A percentile compares a stretch with the other conserved stretches of the same genome.
phyloP scores from a whole-genome alignment of 345 rosid species.

The Arabis alpina region DNA sequence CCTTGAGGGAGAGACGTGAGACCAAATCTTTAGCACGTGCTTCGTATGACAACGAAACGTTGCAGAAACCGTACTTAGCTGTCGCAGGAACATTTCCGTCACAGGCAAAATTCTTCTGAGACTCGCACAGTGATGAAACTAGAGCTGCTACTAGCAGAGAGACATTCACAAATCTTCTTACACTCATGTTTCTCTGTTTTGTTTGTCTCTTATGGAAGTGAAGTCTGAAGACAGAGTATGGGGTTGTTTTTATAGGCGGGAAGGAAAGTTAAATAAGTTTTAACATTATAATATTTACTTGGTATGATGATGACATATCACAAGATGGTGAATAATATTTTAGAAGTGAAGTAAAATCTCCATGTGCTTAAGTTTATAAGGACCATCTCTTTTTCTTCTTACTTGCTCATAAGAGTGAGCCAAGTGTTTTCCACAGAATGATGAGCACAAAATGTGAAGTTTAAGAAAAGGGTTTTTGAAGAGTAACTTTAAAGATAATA shows the following conservation, averaged over 20 bases:
- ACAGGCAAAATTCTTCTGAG: constrained; percentile 38
- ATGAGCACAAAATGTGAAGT: constrained; percentile 39
- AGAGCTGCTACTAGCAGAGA: constrained; percentile 40
- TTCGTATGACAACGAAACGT: constrained; percentile 49
- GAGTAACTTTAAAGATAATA: constrained; percentile 40
- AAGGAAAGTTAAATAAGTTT: background rate
- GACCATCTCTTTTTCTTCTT: constrained; percentile 33
- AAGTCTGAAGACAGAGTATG: background rate
- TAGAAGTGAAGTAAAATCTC: constrained; percentile 12
- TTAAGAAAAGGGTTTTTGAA: constrained; percentile 26
- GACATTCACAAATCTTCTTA: constrained; percentile 23
- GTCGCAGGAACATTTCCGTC: constrained; percentile 24
- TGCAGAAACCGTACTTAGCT: constrained; percentile 46
- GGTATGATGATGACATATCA: constrained; percentile 2
- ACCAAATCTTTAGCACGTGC: constrained; percentile 56
- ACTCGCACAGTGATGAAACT: constrained; percentile 37
- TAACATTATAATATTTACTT: constrained; percentile 4
- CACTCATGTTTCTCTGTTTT: constrained; percentile 29
- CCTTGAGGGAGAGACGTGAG: constrained; percentile 54
- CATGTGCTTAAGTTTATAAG: constrained; percentile 26
- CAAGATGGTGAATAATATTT: constrained; percentile 17
- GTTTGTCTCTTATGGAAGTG: constrained; percentile 14
- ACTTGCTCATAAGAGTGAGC: constrained; percentile 28
- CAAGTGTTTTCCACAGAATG: constrained; percentile 36
- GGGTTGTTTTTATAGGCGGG: constrained; percentile 38